These are phyloP conservation scores for Eucalyptus polyanthemos DNA, from an alignment of 345 rosid genomes.

Conservation along the genomic window DNA sequence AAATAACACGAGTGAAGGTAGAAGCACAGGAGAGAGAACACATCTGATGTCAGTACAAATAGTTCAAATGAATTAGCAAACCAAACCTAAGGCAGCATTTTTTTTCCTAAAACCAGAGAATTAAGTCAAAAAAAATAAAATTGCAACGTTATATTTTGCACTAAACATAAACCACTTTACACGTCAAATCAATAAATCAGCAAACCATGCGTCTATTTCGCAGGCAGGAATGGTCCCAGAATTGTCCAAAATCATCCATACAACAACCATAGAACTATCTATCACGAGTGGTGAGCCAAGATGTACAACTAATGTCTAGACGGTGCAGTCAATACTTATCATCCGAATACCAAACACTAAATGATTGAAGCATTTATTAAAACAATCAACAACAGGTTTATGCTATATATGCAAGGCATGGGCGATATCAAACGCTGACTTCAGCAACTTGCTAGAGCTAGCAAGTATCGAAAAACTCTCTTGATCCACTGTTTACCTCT, in stretches of 20 bases:
- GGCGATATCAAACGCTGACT: not conserved
- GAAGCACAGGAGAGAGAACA: not conserved
- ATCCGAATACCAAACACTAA: not conserved
- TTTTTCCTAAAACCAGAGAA: not conserved
- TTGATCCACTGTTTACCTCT: slow-evolving; percentile 41
- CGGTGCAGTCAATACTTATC: not conserved
- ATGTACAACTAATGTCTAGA: not conserved
- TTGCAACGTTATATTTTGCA: not conserved
- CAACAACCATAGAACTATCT: not conserved
- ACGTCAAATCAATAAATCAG: not conserved
- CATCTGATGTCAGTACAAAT: not conserved
- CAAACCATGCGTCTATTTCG: not conserved
- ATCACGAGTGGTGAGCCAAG: not conserved
- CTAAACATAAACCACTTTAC: not conserved
- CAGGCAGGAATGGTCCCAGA: not conserved
- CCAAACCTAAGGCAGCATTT: not conserved
- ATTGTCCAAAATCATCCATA: not conserved
- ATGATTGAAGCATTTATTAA: not conserved
- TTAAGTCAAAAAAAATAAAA: not conserved
- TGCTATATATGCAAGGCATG: not conserved
- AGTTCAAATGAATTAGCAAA: not conserved
- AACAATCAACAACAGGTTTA: not conserved
- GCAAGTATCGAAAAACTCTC: not conserved
- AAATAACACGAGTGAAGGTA: not conserved
- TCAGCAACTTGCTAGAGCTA: not conserved